Percentiles rank a stretch among this genome's conserved stretches.
These are phyloP conservation scores for Aegilops bicornis DNA, from an alignment of 176 grass and related monocot species.

Conservation along the genomic window DNA sequence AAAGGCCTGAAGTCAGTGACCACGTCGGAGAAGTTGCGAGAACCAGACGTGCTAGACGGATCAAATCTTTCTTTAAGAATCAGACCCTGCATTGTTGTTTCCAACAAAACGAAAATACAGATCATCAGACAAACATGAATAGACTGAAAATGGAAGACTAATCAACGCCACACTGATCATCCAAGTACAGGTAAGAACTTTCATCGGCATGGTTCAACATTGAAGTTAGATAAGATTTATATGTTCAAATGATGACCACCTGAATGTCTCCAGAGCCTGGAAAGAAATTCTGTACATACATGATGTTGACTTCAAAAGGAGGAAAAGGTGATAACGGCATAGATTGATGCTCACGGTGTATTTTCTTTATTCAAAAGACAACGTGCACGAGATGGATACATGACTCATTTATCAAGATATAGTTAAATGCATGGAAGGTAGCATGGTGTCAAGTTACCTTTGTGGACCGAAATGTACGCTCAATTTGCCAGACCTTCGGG, in stretches of 20 bases:
- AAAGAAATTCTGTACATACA: neutral
- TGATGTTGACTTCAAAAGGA: neutral
- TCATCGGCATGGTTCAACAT: neutral
- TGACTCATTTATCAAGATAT: neutral
- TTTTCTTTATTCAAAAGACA: neutral
- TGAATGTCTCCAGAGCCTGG: neutral
- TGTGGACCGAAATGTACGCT: constrained; percentile 54
- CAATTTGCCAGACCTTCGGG: constrained; percentile 78
- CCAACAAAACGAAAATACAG: constrained; percentile 22
- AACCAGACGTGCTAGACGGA: constrained; percentile 39
- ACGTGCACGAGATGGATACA: neutral
- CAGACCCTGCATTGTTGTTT: constrained; percentile 54
- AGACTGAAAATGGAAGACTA: constrained; percentile 3
- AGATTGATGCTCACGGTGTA: neutral
- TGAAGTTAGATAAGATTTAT: neutral
- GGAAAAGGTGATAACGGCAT: neutral
- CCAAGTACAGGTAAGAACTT: neutral
- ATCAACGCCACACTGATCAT: neutral
- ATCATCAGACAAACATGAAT: neutral
- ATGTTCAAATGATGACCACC: neutral
- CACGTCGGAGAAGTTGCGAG: constrained; percentile 35
- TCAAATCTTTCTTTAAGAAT: constrained; percentile 63
- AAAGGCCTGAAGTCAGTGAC: constrained; percentile 73
- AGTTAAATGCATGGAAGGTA: neutral
- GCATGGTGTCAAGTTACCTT: constrained; percentile 51